These are phyloP conservation scores for Lachancea sp. DNA, from an alignment of 805 yeast species.

Conservation along the genomic window DNA sequence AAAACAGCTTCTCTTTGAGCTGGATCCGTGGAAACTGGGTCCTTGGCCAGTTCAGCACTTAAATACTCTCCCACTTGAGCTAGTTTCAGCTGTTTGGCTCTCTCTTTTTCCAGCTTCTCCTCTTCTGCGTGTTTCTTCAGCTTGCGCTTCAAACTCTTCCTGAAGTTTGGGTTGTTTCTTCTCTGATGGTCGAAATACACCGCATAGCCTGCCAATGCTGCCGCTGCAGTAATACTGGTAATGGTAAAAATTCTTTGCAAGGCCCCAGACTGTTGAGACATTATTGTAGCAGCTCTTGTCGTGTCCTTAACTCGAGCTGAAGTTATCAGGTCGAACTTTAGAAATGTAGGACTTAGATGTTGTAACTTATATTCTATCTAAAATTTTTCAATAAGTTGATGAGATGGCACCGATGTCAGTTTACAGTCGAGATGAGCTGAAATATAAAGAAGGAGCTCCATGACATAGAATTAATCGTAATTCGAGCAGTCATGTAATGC, in stretches of 20 bases:
- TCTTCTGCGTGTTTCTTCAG: conserved; percentile 55
- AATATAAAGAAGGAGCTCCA: not conserved
- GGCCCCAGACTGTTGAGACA: conserved; percentile 21
- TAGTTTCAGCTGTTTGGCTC: conserved; percentile 54
- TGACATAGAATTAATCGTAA: no score
- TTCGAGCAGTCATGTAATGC: no score
- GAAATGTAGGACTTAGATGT: not conserved
- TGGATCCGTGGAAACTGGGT: conserved; percentile 71
- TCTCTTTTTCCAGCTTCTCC: conserved; percentile 48
- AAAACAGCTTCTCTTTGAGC: conserved; percentile 70
- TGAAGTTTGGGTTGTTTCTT: conserved; percentile 74
- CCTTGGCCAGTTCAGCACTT: conserved; percentile 53
- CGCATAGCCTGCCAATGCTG: conserved; percentile 66
- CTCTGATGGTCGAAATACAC: conserved; percentile 89
- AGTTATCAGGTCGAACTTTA: no score
- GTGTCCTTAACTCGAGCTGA: no score
- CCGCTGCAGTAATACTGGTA: conserved; percentile 41
- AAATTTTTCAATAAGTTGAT: conserved; percentile 6
- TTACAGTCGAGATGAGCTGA: not conserved
- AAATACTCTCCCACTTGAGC: conserved; percentile 57
- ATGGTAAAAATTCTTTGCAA: conserved; percentile 25
- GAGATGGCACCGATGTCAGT: conserved; percentile 1
- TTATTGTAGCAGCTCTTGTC: conserved; percentile 5
- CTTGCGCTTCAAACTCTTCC: conserved; percentile 63
- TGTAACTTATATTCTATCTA: not conserved